phyloP scores from a whole-genome alignment of 305 asterid species.

The Fraxinus nigra region DNA sequence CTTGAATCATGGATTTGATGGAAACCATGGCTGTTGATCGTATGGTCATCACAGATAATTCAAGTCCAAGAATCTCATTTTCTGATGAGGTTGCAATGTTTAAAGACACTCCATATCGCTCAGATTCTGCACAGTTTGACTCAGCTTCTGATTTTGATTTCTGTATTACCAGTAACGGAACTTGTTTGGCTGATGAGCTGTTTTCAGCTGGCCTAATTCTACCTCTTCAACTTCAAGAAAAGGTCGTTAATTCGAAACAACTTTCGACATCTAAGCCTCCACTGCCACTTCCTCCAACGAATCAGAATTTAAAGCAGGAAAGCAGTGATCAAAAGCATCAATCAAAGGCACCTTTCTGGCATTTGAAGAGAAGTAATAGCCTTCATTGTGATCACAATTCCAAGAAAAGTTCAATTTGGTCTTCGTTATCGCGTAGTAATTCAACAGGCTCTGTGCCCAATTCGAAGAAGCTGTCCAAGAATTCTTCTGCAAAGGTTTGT shows the following conservation, averaged over 20 bases:
- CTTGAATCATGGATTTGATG: not conserved
- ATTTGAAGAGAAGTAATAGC: constrained; percentile 39
- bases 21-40: constrained; percentile 10
- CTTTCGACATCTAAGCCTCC: constrained; percentile 11
- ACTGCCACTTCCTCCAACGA: constrained; percentile 11
- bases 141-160: constrained; percentile 26
- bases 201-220: constrained; percentile 26
- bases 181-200: constrained; percentile 29
- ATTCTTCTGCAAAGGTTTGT: constrained; percentile 12
- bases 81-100: constrained; percentile 12
- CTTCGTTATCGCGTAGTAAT: constrained; percentile 37
- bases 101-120: not conserved
- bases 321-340: constrained; percentile 24
- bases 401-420: constrained; percentile 43
- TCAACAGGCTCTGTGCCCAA: constrained; percentile 45
- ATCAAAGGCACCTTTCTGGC: constrained; percentile 31
- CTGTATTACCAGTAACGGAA: constrained; percentile 19
- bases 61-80: constrained; percentile 25
- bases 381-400: constrained; percentile 31
- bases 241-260: constrained; percentile 20
- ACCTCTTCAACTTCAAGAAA: constrained; percentile 28
- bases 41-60: constrained; percentile 9
- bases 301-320: constrained; percentile 13
- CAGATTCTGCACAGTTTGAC: constrained; percentile 8
- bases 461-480: constrained; percentile 14